Base-by-base conservation (phyloP, 371 early-diverging fungal species). In the Syncephalastrum monosporum region DNA sequence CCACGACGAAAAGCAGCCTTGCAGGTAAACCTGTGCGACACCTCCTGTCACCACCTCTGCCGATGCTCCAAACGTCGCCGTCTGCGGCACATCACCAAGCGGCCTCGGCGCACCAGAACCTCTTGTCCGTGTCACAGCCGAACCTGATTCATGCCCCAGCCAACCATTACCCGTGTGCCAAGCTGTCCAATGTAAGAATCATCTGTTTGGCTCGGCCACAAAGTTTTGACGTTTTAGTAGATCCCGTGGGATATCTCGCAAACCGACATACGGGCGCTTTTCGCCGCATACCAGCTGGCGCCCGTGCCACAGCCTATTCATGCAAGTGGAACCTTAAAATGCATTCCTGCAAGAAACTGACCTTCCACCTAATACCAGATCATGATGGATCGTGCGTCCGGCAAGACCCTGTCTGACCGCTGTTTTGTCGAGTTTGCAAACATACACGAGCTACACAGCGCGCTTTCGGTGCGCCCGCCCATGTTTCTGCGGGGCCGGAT, bases 401-500 rank as follows among this genome's bases (percentile, higher is more conserved):
- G 82, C 10, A 81, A 82, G 54, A 82, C 80, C 0, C 59, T 55
- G 21, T 66, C 71, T 24, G 81, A 78, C 33, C 38, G 38, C 12
- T 69, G 69, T 14, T 82, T 59, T 57, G 63, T 82, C 16, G 83
- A 82, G 52, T 63, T 82, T 6, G 41, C 64, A 19, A 62, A 61
- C 6, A 16, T 29, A 29, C 16, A 33, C 17, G 72, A 78, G 23
- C 68, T 72, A 12, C 52, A 60, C 16, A 33, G 10, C 60, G 50
- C 17, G 72, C 72, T 2, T 60, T 69, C 6, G 56, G 66, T 61
- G 7, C 64, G 63, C 2, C 65, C 74, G 43, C 50, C 62, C 41
- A 71, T 72, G 42, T 60, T 67, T 7, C 59, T 82, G 8, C 81
- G 82, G 50, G 85, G 85, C 16, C 69, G 86, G 14, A 46, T 72